phyloP scores from a whole-genome alignment of 176 grass and related monocot genomes.

The Paspalum notatum region DNA sequence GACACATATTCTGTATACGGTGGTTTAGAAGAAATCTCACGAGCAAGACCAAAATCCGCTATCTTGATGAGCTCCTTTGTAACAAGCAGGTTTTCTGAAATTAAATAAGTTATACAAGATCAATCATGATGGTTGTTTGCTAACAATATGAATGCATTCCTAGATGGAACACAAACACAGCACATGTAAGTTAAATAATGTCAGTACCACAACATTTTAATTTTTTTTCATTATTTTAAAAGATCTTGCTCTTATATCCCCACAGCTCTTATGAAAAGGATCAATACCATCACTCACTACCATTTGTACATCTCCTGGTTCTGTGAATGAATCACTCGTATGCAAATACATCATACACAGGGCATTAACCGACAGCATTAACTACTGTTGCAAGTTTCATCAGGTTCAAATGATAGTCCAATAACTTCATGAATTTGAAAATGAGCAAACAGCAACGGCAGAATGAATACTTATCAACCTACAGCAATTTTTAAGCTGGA shows the following conservation, averaged over 20 bases:
- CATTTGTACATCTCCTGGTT: neutral
- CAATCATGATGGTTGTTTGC: constrained; percentile 2
- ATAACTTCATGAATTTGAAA: neutral
- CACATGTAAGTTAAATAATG: constrained; percentile 16
- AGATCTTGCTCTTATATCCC: neutral
- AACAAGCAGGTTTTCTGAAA: constrained; percentile 94
- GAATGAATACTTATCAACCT: neutral
- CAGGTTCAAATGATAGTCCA: neutral
- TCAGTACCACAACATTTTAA: neutral
- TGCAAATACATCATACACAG: neutral
- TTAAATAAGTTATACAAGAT: constrained; percentile 19
- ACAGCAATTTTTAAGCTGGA: neutral
- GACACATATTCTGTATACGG: constrained; percentile 99
- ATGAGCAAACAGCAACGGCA: neutral
- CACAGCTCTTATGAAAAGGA: neutral
- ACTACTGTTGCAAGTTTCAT: neutral
- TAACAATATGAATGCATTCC: neutral
- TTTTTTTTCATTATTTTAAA: neutral
- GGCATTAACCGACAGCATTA: neutral
- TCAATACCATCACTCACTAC: neutral
- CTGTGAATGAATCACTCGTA: neutral
- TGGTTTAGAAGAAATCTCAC: constrained; percentile 86
- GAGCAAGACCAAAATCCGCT: constrained; percentile 98
- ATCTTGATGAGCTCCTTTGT: constrained; percentile 91
- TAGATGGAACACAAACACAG: constrained; percentile 16